A percentile compares a stretch with the other conserved stretches of the same genome.
phyloP scores from a whole-genome alignment of 148 eudicot genomes.

The Vaccinium corymbosum region DNA sequence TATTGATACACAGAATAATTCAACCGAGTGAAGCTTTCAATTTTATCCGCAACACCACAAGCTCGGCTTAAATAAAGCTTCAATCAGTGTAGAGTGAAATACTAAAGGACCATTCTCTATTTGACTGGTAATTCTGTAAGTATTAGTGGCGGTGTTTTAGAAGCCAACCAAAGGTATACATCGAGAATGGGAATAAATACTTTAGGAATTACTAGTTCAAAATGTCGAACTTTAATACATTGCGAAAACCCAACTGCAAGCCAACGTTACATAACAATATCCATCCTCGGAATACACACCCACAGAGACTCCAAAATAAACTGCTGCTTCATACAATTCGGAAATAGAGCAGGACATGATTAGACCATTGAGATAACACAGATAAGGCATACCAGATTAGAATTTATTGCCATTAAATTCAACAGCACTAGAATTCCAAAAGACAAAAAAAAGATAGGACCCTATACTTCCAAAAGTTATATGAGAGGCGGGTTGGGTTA shows the following conservation, averaged over 20 bases:
- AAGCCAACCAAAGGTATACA: background rate
- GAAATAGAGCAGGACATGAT: background rate
- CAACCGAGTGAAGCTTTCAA: background rate
- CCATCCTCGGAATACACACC: background rate
- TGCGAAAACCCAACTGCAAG: background rate
- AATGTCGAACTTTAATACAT: background rate
- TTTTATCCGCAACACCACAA: background rate
- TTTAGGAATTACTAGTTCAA: background rate
- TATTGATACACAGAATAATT: background rate
- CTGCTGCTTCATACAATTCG: background rate
- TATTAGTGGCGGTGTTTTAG: background rate
- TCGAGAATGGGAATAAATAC: background rate
- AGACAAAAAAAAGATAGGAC: background rate
- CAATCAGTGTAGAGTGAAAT: background rate
- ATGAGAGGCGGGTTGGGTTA: background rate
- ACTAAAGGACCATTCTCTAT: background rate
- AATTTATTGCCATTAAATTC: background rate
- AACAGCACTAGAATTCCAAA: background rate
- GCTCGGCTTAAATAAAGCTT: background rate
- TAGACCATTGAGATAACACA: background rate
- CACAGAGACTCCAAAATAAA: background rate
- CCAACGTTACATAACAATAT: background rate
- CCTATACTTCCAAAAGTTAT: background rate
- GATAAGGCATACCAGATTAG: background rate
- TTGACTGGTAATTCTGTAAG: background rate